Conservation (phyloP, 2,329 filamentous ascomycete genomes). For the Claviceps lovelessii region DNA sequence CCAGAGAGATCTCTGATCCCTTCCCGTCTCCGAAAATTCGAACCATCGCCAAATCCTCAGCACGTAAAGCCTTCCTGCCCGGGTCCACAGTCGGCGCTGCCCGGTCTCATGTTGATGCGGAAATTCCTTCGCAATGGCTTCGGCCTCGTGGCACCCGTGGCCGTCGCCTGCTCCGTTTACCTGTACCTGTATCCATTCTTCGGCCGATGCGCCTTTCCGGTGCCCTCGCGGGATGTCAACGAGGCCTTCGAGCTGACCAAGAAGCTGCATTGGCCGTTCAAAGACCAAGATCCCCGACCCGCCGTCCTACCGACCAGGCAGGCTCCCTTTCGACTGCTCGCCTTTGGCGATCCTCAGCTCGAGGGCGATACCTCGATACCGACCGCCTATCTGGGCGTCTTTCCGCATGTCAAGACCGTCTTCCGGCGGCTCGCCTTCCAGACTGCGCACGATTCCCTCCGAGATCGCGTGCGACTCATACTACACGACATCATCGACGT, state of each 20-base stretch:
- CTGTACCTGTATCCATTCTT: conserved; percentile 81
- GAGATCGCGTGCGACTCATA: conserved; percentile 36
- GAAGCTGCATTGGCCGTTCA: conserved; percentile 27
- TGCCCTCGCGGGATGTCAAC: conserved; percentile 23
- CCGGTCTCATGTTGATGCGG: conserved; percentile 37
- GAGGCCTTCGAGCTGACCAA: conserved; percentile 23
- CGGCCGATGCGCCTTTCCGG: conserved; percentile 65
- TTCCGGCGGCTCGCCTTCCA: conserved; percentile 33
- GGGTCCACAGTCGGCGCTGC: conserved; percentile 15
- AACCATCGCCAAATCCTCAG: background rate
- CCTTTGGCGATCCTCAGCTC: conserved; percentile 82
- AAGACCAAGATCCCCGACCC: conserved; percentile 10
- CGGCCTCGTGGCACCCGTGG: conserved; percentile 43
- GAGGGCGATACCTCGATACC: conserved; percentile 83
- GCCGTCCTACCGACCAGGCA: conserved; percentile 13
- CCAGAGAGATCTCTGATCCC: background rate
- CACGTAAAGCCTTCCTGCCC: background rate
- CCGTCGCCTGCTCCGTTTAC: conserved; percentile 56
- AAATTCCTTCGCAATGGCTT: conserved; percentile 41
- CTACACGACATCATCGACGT: conserved; percentile 48
- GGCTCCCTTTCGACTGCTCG: conserved; percentile 75
- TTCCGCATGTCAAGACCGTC: conserved; percentile 38
- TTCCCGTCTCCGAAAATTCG: too few relatives aligned
- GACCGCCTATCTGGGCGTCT: conserved; percentile 34
- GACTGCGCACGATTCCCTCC: conserved; percentile 29